Base-by-base conservation (phyloP, 139 green algal species). In the Chlamydomonas asymmetrica region DNA sequence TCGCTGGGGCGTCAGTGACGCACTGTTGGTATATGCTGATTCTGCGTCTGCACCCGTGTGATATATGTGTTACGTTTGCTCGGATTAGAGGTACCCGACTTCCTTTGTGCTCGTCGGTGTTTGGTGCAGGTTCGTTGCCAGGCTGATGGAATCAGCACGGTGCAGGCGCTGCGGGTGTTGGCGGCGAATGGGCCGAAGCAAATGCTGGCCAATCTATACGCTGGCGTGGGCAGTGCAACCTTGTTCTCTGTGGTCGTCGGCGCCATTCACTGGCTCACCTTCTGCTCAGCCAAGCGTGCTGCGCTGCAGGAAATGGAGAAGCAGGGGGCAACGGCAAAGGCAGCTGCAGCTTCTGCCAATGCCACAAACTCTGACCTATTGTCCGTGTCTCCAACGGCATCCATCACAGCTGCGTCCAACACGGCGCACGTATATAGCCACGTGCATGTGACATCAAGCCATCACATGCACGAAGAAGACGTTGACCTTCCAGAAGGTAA, bases 91-190 rank as follows among this genome's bases (percentile, higher is more conserved):
- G 10, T 29, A 66, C 38, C 0, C n/a, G 32, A 25, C 38, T n/a
- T 38, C 52, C 50, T 22, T 9, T 56, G 35, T 54, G 22, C 27
- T 25, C 63, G 13, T 59, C 39, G 9, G 27, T 31, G 8, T 2
- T 16, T 52, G 18, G 13, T 35, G 52, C 82, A 89, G 84, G 81
- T 92, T 2, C 76, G 78, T 39, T 92, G 87, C 67, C 89, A 93
- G 74, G 82, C 84, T 0, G 79, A 85, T 18, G 65, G 82, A 62
- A 6, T 80, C 16, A 67, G 35, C 34, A 59, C 78, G 6, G 39
- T 31, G 9, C 50, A 69, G 6, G 89, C 88, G 9, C 20, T 93
- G 20, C 25, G 49, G 8, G 48, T 80, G 32, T 29, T 93, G 71
- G 9, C 76, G 45, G 35, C 64, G 22, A 72, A 78, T 23, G 45